These are phyloP conservation scores for Dactylellina leptospora DNA, from an alignment of 2,329 filamentous ascomycete species.

Conservation along the genomic window DNA sequence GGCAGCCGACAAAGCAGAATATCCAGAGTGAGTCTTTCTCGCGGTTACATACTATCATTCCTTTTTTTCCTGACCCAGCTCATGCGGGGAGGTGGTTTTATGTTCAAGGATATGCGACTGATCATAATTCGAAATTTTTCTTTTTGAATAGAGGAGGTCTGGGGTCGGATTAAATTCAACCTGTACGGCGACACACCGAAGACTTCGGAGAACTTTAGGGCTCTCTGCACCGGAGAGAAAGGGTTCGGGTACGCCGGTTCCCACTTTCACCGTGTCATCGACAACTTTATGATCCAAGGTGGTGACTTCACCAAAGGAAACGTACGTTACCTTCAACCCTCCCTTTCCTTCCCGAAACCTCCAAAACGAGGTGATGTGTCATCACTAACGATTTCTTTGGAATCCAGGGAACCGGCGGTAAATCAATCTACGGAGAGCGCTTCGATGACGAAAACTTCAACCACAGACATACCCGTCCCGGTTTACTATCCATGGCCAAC, in stretches of 20 bases:
- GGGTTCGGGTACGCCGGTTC: conserved; percentile 85
- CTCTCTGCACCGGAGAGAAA: conserved; percentile 81
- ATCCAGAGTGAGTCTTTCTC: conserved; percentile 3
- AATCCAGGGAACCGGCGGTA: conserved; percentile 81
- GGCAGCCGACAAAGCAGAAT: conserved; percentile 22
- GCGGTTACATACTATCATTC: not conserved
- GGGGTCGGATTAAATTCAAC: conserved; percentile 83
- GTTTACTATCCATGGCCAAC: conserved; percentile 93
- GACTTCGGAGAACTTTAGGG: conserved; percentile 83
- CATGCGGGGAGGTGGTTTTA: not conserved
- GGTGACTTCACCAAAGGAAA: conserved; percentile 94
- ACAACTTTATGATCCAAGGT: conserved; percentile 93
- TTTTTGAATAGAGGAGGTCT: conserved; percentile 15
- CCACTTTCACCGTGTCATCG: conserved; percentile 91
- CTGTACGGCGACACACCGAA: conserved; percentile 88
- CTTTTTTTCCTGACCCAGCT: not conserved
- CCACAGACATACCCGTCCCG: conserved; percentile 75
- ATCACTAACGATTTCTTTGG: too few relatives aligned
- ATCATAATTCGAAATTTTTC: conserved; percentile 1
- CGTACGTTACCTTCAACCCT: conserved; percentile 67
- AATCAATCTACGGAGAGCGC: conserved; percentile 95
- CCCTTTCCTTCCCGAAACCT: not conserved
- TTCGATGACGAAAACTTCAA: conserved; percentile 93
- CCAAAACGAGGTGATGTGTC: not conserved
- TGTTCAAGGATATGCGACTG: not conserved